phyloP scores from a whole-genome alignment of 495 filamentous ascomycete genomes.

The Penicillium soppii region DNA sequence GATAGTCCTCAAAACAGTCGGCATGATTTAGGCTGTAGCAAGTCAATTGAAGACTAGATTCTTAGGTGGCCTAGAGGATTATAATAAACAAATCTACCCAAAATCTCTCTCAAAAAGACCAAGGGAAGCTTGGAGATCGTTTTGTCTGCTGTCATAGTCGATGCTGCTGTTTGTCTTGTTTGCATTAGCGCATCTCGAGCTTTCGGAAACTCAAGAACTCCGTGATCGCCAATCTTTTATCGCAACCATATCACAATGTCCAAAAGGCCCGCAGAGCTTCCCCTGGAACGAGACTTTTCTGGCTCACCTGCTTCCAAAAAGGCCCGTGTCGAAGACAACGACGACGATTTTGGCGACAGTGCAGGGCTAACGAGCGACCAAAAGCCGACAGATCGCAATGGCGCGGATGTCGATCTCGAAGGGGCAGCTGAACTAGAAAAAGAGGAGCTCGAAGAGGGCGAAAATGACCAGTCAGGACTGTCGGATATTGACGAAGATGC shows the following conservation, averaged over 20 bases:
- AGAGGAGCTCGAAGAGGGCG: constrained; percentile 42
- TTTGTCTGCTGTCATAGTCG: too few species aligned
- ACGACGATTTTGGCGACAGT: constrained; percentile 38
- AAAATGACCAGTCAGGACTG: constrained; percentile 26
- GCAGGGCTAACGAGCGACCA: constrained; percentile 33
- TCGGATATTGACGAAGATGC: constrained; percentile 40
- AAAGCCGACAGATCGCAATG: constrained; percentile 35
- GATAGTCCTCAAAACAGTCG: constrained; percentile 16
- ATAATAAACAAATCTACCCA: not conserved
- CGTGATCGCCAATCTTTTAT: constrained; percentile 8
- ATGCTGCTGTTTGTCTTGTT: constrained; percentile 47
- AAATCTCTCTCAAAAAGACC: too few species aligned
- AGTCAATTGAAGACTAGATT: not conserved
- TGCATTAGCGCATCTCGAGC: constrained; percentile 30
- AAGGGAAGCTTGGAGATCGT: too few species aligned
- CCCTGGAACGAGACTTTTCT: constrained; percentile 63
- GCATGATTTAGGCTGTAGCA: constrained; percentile 8
- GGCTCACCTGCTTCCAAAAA: constrained; percentile 78
- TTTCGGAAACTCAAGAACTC: constrained; percentile 11
- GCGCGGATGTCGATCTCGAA: constrained; percentile 36
- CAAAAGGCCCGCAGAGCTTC: constrained; percentile 75
- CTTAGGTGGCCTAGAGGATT: not conserved
- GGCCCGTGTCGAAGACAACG: constrained; percentile 60
- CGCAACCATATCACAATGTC: constrained; percentile 51
- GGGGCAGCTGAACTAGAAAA: constrained; percentile 39